phyloP scores from a whole-genome alignment of 2,329 filamentous ascomycete genomes.

The Sporothrix euskadiensis region DNA sequence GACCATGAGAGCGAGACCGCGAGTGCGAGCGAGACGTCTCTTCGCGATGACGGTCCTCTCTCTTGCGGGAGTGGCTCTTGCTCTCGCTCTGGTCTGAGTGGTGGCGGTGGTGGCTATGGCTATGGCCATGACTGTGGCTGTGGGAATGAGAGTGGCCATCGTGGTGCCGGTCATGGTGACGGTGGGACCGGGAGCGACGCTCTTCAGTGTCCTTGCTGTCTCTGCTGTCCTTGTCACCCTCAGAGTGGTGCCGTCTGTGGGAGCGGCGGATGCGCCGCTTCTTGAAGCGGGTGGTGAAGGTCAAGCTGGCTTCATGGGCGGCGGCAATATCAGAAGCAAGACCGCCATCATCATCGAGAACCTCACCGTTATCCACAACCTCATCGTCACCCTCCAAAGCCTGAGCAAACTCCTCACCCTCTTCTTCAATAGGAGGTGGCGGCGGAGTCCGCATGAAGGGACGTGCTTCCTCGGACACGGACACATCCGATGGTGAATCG shows the following conservation, averaged over 20 bases:
- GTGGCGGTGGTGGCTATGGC: conserved; percentile 30
- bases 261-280: conserved; percentile 49
- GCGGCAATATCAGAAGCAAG: conserved; percentile 42
- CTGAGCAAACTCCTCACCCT: conserved; percentile 38
- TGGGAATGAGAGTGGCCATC: conserved; percentile 28
- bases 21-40: conserved; percentile 25
- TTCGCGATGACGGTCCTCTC: neutral
- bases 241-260: conserved; percentile 41
- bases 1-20: conserved; percentile 17
- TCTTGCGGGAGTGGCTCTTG: conserved; percentile 24
- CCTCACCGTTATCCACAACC: conserved; percentile 37
- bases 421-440: conserved; percentile 29
- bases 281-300: conserved; percentile 51
- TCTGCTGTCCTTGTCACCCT: conserved; percentile 35
- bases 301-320: conserved; percentile 40
- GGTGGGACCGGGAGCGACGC: conserved; percentile 29
- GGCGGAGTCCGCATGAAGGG: conserved; percentile 22
- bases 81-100: conserved; percentile 31
- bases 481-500: conserved; percentile 15
- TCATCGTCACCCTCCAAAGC: conserved; percentile 1
- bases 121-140: conserved; percentile 31
- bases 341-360: conserved; percentile 34
- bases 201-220: conserved; percentile 35
- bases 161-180: conserved; percentile 32
- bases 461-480: neutral